Conservation (phyloP, 345 rosid genomes). For the Brassica carinata region DNA sequence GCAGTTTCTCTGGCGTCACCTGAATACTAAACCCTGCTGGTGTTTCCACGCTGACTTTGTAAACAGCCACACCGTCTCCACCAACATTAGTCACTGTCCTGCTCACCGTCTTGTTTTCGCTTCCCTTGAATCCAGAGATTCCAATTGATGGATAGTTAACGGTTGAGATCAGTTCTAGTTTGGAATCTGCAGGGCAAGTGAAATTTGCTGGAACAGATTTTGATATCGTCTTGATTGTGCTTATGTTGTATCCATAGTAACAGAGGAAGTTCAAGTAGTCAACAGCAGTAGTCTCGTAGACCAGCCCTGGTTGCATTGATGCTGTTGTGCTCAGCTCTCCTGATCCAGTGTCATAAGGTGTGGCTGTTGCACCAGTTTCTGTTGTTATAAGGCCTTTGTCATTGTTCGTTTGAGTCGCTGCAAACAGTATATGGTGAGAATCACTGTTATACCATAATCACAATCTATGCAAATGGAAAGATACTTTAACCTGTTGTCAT, state of each 20-base stretch:
- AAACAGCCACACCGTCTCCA: conserved; percentile 49
- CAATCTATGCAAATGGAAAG: not conserved
- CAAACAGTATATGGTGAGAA: not conserved
- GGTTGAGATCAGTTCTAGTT: conserved; percentile 49
- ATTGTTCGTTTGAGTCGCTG: conserved; percentile 67
- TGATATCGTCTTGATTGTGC: conserved; percentile 48
- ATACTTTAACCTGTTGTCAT: conserved; percentile 67
- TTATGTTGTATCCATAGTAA: conserved; percentile 53
- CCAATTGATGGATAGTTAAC: conserved; percentile 81
- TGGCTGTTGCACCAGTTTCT: conserved; percentile 61
- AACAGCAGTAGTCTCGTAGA: conserved; percentile 59
- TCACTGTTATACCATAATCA: not conserved
- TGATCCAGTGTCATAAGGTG: conserved; percentile 67
- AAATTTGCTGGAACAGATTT: conserved; percentile 48
- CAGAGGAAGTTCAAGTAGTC: conserved; percentile 82
- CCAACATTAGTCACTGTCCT: conserved; percentile 73
- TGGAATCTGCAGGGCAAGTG: conserved; percentile 57
- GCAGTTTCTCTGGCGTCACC: conserved; percentile 55
- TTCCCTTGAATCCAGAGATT: conserved; percentile 47
- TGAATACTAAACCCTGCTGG: conserved; percentile 44
- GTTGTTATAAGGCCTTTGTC: conserved; percentile 53
- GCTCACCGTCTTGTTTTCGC: conserved; percentile 42
- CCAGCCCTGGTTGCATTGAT: conserved; percentile 61
- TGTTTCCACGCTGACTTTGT: conserved; percentile 41
- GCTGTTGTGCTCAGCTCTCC: conserved; percentile 62